These are phyloP conservation scores for Gleditsia sinensis DNA, from an alignment of 306 rosid species.

Conservation along the genomic window DNA sequence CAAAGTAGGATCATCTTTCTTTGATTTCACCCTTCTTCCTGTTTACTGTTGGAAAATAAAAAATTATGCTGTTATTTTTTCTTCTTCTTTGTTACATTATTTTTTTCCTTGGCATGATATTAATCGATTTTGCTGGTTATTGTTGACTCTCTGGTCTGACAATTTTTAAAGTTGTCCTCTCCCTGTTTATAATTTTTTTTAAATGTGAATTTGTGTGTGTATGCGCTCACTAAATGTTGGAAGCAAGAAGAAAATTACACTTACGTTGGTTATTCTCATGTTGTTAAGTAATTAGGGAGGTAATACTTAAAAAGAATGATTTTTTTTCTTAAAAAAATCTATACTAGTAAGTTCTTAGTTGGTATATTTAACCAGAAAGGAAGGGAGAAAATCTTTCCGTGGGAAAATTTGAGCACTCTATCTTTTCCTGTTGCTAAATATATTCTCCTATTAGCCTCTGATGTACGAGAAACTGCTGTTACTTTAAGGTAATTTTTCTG, in stretches of 20 bases:
- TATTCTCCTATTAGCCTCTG: neutral
- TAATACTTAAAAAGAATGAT: neutral
- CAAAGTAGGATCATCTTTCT: conserved; percentile 53
- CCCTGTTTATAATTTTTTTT: neutral
- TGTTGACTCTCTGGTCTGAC: neutral
- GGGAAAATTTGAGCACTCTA: neutral
- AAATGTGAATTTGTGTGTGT: too few relatives aligned
- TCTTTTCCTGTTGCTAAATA: neutral
- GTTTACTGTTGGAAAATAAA: neutral
- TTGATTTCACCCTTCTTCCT: neutral
- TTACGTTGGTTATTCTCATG: neutral
- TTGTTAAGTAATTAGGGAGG: neutral
- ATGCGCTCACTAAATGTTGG: conserved; percentile 10
- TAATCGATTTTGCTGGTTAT: conserved; percentile 3
- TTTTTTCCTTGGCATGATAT: conserved; percentile 5
- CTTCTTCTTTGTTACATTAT: neutral
- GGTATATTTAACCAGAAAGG: neutral
- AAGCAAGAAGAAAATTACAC: neutral
- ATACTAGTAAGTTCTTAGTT: neutral
- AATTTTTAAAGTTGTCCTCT: neutral
- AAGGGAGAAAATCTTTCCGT: neutral
- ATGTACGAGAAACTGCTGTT: neutral
- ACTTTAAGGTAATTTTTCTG: conserved; percentile 5
- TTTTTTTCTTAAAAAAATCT: neutral
- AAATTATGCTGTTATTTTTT: neutral